Base-by-base conservation (phyloP, 768 basidiomycete species). In the Auricularia sp. region DNA sequence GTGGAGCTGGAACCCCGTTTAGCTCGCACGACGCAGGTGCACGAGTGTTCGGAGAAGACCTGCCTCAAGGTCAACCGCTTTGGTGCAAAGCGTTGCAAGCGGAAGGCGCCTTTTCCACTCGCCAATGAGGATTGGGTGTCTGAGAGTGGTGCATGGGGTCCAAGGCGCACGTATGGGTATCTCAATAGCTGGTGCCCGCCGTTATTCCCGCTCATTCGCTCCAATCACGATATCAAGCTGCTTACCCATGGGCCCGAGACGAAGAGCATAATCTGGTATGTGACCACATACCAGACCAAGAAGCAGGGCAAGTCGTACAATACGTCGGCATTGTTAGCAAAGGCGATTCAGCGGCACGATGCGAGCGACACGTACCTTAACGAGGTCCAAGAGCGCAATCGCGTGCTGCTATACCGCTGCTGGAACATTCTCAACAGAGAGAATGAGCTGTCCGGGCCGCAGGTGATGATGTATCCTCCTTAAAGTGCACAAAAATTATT, bases 181-280 rank as follows among this genome's bases (percentile, higher is more conserved):
- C 2, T 73, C n/a, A 74, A 74, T 54, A 63, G 7, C 2, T 73
- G 67, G 71, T 71, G 70, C 13, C 77, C 76, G 0, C 63, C 62
- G 0, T 67, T 80, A 1, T 35, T 72, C 0, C 35, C 72, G 3
- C 67, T 69, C 35, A 61, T 63, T 0, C 67, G 71, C 0, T 79
- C 75, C 64, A 82, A 83, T 64, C 75, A 81, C 63, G 77, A 83
- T 64, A 54, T 56, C 0, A 82, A 82, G 61, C 65, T 82, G 0
- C 24, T 81, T 0, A 78, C 76, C 0, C 76, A 76, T 69, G 76
- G 74, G 0, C 24, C 24, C 0, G 76, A 77, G 2, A 79, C 79
- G 0, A 71, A 70, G 33, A 69, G 73, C 39, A 58, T 79, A 0
- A 69, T 74, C 0, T 79, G 68, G 58, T 82, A 82, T 64, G 63